A percentile compares a stretch with the other conserved stretches of the same genome.
Evolutionary conservation across 2,329 filamentous ascomycete species (phyloP).

Genomic region (Fusarium solani-melongenae): DNA sequence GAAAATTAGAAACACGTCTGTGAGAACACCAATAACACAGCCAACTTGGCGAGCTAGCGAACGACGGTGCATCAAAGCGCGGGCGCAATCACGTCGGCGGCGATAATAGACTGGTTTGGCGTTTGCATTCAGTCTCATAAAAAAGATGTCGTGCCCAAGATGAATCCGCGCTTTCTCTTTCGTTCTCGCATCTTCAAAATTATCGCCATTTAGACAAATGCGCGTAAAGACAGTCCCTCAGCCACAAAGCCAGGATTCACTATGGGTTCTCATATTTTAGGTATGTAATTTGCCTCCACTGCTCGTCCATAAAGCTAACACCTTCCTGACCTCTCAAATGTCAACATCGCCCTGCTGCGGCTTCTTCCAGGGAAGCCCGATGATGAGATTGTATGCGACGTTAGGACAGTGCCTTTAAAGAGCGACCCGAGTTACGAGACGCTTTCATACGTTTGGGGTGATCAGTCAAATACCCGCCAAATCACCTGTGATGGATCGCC

Average conservation of each 20-base stretch:
- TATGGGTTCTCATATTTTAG: background rate
- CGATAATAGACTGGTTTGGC: background rate
- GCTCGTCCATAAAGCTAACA: background rate
- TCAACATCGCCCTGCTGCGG: background rate
- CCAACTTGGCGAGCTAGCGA: background rate
- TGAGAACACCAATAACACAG: background rate
- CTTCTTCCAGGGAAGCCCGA: background rate
- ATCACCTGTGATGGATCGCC: background rate
- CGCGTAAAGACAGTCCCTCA: background rate
- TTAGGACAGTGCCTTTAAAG: background rate
- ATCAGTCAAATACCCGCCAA: background rate
- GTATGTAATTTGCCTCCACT: background rate
- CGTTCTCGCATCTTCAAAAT: background rate
- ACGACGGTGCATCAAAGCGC: background rate
- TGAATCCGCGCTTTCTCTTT: background rate
- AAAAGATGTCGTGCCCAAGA: background rate
- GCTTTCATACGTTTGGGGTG: constrained; percentile 18
- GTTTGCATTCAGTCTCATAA: background rate
- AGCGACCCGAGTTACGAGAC: constrained; percentile 3
- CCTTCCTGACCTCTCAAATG: background rate
- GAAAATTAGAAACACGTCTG: background rate
- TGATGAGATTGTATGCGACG: background rate
- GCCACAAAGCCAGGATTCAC: background rate
- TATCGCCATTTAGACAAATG: background rate
- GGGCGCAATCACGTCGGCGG: background rate